Evolutionary conservation across 495 filamentous ascomycete genomes (phyloP).

Genomic region (Cairneyella variabilis): DNA sequence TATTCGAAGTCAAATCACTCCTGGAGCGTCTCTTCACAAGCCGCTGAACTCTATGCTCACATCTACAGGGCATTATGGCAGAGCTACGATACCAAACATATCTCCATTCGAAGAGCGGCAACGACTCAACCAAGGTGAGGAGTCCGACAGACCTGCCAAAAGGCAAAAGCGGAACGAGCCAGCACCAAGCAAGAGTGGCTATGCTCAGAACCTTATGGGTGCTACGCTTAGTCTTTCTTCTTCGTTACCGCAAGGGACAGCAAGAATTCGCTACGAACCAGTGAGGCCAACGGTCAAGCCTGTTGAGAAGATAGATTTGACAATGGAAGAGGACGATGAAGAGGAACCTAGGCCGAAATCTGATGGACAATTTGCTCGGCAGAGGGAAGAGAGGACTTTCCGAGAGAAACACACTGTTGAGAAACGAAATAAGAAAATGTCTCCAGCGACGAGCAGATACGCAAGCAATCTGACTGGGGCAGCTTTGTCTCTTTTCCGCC

Average conservation of each 20-base stretch:
- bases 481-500: conserved; percentile 14
- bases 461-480: conserved; percentile 25
- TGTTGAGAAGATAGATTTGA: conserved; percentile 18
- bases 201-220: conserved; percentile 50
- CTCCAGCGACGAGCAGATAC: conserved; percentile 19
- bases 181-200: conserved; percentile 37
- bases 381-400: background rate
- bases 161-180: conserved; percentile 17
- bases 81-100: conserved; percentile 39
- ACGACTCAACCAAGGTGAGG: conserved; percentile 5
- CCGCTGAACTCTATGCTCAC: conserved; percentile 43
- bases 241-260: conserved; percentile 19
- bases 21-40: conserved; percentile 28
- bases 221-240: conserved; percentile 37
- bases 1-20: background rate
- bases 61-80: conserved; percentile 46
- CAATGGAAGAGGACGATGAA: conserved; percentile 16
- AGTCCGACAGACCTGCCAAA: conserved; percentile 19
- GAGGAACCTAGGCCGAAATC: too few relatives aligned
- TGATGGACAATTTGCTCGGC: background rate
- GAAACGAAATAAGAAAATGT: conserved; percentile 6
- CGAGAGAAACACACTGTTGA: background rate
- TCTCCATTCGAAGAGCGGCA: conserved; percentile 50
- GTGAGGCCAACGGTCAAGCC: conserved; percentile 1
- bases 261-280: conserved; percentile 19